Base-by-base conservation (phyloP, 75 land plant genomes). In the Gnetum montanum region DNA sequence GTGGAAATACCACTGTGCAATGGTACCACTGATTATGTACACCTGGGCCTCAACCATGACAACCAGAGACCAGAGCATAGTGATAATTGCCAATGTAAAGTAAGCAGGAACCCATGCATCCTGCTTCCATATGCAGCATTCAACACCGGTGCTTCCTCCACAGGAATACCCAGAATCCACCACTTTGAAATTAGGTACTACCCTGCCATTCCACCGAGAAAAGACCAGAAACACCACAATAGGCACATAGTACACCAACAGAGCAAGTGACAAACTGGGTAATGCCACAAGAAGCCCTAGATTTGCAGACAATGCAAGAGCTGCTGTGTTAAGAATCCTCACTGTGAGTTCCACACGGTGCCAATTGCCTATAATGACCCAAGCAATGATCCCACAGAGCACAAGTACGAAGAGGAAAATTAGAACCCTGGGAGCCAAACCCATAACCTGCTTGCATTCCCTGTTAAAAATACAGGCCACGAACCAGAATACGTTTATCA, bases 1-100 rank as follows among this genome's bases (percentile, higher is more conserved):
- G 12, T 77, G 60, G 60, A 94, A 94, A 58, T 89, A 94, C 98
- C 98, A 94, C 58, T 94, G 98, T 22, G 95, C 74, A 53, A 90
- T 53, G 13, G 91, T 80, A 26, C 96, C 86, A 65, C 91, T 94
- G 22, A 94, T 78, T 52, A 86, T 82, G 74, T 72, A 90, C 31
- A 75, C 79, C 66, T 94, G 76, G 16, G 81, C 76, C 52, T 94
- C 91, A 54, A 81, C 68, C 75, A 72, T 62, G 8, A 71, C 59
- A 19, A 68, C 58, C 15, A 67, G 57, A 25, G 96, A 68, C 98
- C 98, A 94, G 45, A 94, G 31, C 65, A 86, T 69, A 3, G 85
- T 72, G 19, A 94, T 51, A 41, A 86, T 83, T 4, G 91, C 85
- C 63, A 94, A 46, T 1, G 80, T 60, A 63, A 63, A 76, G 46